Evolutionary conservation across 2,329 filamentous ascomycete genomes (phyloP).

Genomic region (Sphaerulina musiva): DNA sequence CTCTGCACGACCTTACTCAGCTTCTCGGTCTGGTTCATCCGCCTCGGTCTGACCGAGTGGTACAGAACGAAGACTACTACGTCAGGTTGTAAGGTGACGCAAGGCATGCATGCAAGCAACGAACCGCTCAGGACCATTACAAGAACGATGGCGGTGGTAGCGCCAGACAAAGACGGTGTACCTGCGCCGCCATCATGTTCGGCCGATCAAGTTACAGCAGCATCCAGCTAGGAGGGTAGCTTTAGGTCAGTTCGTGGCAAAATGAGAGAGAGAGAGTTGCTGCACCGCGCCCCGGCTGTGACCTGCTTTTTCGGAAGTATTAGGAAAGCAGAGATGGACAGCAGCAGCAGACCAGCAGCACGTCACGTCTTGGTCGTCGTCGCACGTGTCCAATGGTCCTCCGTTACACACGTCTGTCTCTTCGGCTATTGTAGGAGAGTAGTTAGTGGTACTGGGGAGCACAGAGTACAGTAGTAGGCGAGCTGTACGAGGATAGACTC

Average conservation of each 20-base stretch:
- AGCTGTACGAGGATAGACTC: neutral
- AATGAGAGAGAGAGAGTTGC: too few species aligned
- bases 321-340: too few species aligned
- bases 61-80: neutral
- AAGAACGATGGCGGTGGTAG: neutral
- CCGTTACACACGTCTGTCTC: too few species aligned
- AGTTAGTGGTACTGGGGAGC: neutral
- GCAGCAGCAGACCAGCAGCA: too few species aligned
- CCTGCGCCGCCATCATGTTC: neutral
- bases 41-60: neutral
- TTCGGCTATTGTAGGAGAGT: neutral
- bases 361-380: too few species aligned
- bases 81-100: neutral
- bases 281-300: too few species aligned
- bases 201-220: neutral
- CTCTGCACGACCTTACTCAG: too few species aligned
- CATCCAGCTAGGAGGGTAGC: too few species aligned
- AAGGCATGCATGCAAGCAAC: conserved; percentile 4
- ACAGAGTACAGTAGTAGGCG: neutral
- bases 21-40: neutral
- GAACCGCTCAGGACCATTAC: conserved; percentile 1
- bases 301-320: too few species aligned
- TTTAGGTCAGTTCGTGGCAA: too few species aligned
- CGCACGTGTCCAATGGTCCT: too few species aligned
- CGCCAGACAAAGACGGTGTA: conserved; percentile 7